These are phyloP conservation scores for Puccinia sorghi DNA, from an alignment of 1,284 basidiomycete species.

Conservation along the genomic window DNA sequence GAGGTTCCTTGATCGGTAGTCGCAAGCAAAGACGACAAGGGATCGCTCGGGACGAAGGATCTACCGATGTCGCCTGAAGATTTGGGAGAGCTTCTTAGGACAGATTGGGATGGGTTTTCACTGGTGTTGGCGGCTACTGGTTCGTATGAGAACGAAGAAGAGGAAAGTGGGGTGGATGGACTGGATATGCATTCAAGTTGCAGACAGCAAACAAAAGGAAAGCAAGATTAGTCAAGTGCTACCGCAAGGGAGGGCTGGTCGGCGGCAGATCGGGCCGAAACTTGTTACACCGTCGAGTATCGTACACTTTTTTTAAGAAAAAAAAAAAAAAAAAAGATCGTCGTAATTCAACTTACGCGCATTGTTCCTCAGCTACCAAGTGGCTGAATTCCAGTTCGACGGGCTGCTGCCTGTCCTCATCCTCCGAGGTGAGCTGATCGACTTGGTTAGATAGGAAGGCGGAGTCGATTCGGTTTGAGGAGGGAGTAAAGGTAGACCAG, in stretches of 20 bases:
- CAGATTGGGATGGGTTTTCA: neutral
- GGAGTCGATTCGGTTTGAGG: neutral
- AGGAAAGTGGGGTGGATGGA: slow-evolving; percentile 33
- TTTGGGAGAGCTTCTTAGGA: slow-evolving; percentile 13
- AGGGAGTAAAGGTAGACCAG: slow-evolving; percentile 27
- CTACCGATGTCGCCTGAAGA: neutral
- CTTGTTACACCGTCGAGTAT: neutral
- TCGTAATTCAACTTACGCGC: slow-evolving; percentile 50
- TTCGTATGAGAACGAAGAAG: slow-evolving; percentile 7
- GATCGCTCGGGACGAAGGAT: slow-evolving; percentile 9
- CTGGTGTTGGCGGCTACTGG: neutral
- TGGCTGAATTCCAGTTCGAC: slow-evolving; percentile 48
- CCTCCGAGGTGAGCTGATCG: slow-evolving; percentile 15
- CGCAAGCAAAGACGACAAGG: slow-evolving; percentile 18
- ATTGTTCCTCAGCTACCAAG: slow-evolving; percentile 47
- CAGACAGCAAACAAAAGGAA: too few relatives aligned
- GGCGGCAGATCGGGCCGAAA: slow-evolving; percentile 7
- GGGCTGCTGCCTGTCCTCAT: slow-evolving; percentile 16
- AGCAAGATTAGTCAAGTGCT: neutral
- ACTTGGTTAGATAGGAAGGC: neutral
- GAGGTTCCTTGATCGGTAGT: slow-evolving; percentile 15
- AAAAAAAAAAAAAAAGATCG: too few relatives aligned
- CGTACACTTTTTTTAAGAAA: too few relatives aligned
- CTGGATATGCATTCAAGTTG: slow-evolving; percentile 15
- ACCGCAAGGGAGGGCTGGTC: neutral